Base-by-base conservation (phyloP, 345 rosid genomes). In the Schrenkiella parvula region DNA sequence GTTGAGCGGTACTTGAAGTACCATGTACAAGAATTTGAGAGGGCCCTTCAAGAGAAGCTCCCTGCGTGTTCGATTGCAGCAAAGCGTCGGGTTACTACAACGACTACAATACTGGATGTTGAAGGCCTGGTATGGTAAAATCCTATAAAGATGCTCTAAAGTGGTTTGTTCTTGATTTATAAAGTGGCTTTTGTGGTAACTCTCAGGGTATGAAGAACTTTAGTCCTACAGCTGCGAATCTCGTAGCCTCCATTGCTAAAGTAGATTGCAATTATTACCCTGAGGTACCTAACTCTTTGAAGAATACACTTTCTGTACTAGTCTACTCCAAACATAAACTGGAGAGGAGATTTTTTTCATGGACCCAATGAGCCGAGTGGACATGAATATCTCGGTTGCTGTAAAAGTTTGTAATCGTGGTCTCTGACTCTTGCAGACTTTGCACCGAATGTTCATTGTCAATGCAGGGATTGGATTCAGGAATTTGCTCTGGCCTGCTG, bases 391-490 rank as follows among this genome's bases (percentile, higher is more conserved):
- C 37, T 70, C 22, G 75, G 75, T 62, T 70, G 75, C 37, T 69
- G 4, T 43, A 55, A 76, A 55, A 46, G 80, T 70, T 76, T 76
- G 71, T 76, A 76, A 69, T 69, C 46, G 32, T 75, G 74, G 79
- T 42, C 58, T 76, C 75, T 71, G 71, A 68, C 70, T 75, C 73
- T 65, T 75, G 55, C 89, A 95, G 96, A 91, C 99, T 61, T 80
- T 95, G 71, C 88, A 95, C 78, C 80, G 86, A 52, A 91, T 95
- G 99, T 91, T 83, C 76, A 78, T 95, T 79, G 95, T 95, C 74
- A 95, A 95, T 79, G 98, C 99, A 62, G 98, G 98, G 77, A 82
- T 95, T 74, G 93, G 90, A 50, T 95, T 95, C 83, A 95, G 91
- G 83, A 88, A 61, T 79, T 82, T 91, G 84, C 95, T 95, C 67